Conservation (phyloP, 192 early-diverging fungal species). For the Podila minutissima region DNA sequence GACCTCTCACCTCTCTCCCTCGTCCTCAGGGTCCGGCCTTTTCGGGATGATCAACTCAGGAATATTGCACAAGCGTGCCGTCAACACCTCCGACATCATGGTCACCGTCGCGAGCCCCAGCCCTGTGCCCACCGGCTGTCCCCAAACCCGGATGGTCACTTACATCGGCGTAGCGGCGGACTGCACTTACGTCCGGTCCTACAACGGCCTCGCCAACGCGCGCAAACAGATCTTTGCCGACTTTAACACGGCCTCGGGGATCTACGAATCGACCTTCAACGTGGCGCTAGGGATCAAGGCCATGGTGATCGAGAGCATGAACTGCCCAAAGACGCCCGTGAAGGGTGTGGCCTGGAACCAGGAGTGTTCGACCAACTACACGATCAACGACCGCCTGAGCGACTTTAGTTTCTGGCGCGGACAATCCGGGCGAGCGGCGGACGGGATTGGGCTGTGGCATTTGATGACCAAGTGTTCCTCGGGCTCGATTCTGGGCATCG, state of each 20-base stretch:
- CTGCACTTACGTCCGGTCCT: slow-evolving; percentile 53
- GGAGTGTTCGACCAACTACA: slow-evolving; percentile 73
- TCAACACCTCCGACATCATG: neutral
- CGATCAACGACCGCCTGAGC: slow-evolving; percentile 76
- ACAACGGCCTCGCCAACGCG: slow-evolving; percentile 64
- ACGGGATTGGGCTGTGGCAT: slow-evolving; percentile 89
- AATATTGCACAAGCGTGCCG: slow-evolving; percentile 7
- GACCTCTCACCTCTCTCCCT: neutral
- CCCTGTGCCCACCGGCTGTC: slow-evolving; percentile 28
- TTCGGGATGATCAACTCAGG: slow-evolving; percentile 2
- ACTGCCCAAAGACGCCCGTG: slow-evolving; percentile 59
- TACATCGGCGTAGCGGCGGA: slow-evolving; percentile 43
- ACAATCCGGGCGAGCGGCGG: slow-evolving; percentile 48
- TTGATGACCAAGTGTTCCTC: slow-evolving; percentile 82
- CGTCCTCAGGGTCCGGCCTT: neutral
- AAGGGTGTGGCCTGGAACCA: slow-evolving; percentile 73
- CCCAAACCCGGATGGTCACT: slow-evolving; percentile 19
- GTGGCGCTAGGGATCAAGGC: slow-evolving; percentile 80
- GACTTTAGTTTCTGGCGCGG: slow-evolving; percentile 92
- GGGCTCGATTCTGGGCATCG: slow-evolving; percentile 73
- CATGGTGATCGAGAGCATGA: slow-evolving; percentile 71
- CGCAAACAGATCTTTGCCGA: slow-evolving; percentile 79
- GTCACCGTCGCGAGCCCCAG: slow-evolving; percentile 10
- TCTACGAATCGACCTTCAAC: slow-evolving; percentile 88
- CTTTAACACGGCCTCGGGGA: slow-evolving; percentile 84